Evolutionary conservation across 2,329 filamentous ascomycete species (phyloP).

Genomic region (Colletotrichum cuscutae): DNA sequence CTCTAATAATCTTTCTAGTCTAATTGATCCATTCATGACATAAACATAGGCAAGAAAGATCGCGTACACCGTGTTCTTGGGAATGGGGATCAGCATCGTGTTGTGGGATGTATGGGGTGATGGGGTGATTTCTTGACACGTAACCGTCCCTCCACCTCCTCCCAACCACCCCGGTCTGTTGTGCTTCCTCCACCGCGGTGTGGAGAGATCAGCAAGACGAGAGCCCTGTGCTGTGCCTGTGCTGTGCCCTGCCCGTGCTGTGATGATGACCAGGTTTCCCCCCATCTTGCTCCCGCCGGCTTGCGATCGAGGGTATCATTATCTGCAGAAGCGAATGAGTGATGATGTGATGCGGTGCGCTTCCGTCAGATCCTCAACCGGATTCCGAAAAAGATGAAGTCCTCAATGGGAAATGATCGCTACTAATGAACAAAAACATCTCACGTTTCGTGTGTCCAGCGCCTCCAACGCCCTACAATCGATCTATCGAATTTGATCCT

Average conservation of each 20-base stretch:
- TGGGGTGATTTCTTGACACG: not conserved
- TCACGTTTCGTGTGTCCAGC: not conserved
- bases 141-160: constrained; percentile 3
- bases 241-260: constrained; percentile 14
- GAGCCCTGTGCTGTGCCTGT: constrained; percentile 22
- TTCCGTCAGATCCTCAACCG: not conserved
- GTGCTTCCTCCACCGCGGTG: not conserved
- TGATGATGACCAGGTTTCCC: not conserved
- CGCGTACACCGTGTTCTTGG: not conserved
- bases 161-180: not conserved
- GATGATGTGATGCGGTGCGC: not conserved
- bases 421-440: not conserved
- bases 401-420: constrained; percentile 11
- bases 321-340: not conserved
- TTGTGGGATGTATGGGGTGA: constrained; percentile 13
- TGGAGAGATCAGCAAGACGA: constrained; percentile 12
- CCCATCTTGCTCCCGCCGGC: not conserved
- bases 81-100: constrained; percentile 1
- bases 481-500: not conserved
- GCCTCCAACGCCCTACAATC: not conserved
- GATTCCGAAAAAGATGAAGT: not conserved
- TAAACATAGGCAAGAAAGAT: not conserved
- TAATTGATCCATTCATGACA: not conserved
- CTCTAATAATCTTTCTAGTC: not conserved
- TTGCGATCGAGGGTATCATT: constrained; percentile 6